Evolutionary conservation across 1,139 yeast genomes (phyloP), one percentile per base, ranked within the genome.

Genomic region (Blastobotrys capitulatus): DNA sequence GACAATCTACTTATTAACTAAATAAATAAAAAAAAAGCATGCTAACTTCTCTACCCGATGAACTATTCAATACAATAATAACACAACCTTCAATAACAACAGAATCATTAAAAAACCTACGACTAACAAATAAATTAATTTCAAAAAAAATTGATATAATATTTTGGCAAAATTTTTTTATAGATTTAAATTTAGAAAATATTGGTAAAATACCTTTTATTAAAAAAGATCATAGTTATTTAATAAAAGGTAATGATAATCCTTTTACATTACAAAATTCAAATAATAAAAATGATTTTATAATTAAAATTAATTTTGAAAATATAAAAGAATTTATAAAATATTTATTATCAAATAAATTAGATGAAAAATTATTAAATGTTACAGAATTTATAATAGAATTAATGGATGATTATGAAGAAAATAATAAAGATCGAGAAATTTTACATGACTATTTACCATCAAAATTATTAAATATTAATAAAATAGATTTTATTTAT

Each of bases 141-240:
- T n/a, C n/a, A n/a, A n/a, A n/a, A n/a, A n/a, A n/a, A n/a, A n/a
- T n/a, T n/a, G n/a, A n/a, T n/a, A n/a, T n/a, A n/a, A n/a, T n/a
- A n/a, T n/a, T n/a, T n/a, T n/a, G n/a, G n/a, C n/a, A n/a, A n/a
- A n/a, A n/a, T n/a, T n/a, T n/a, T n/a, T n/a, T n/a, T n/a, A n/a
- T n/a, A n/a, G n/a, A 36, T 18, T 12, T 43, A 15, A 36, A 20
- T 36, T 4, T 9, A 13, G 7, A 27, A 3, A 27, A 25, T n/a
- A 9, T 13, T 3, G 16, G n/a, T 13, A n/a, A 18, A n/a, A 19
- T 38, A 27, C 38, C 47, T 3, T 44, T 31, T 29, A 27, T 29
- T 10, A 20, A 29, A 19, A 4, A 18, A 10, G 47, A 44, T 37
- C 47, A 44, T 38, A 27, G 42, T 8, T 44, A 42, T 42, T 7